Conservation (phyloP, 148 eudicot genomes). For the Diospyros kaki region DNA sequence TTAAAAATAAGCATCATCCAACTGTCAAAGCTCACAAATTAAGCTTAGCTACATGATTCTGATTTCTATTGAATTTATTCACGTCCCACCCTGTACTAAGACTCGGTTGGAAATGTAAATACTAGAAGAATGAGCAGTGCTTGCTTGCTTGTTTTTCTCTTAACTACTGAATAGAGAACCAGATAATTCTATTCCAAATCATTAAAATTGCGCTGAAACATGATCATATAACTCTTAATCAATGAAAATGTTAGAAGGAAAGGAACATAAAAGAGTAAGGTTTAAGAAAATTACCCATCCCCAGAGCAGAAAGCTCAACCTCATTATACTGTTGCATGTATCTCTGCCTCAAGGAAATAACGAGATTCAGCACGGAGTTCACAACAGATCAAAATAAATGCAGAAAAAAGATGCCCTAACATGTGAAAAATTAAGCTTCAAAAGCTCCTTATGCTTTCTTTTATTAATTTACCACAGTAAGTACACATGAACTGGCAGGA, state of each 20-base stretch:
- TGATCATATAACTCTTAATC: not conserved
- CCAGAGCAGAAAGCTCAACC: constrained; percentile 84
- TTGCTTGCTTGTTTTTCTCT: not conserved
- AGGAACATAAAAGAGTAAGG: not conserved
- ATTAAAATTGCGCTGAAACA: not conserved
- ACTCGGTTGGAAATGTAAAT: not conserved
- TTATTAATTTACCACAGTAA: too few relatives aligned
- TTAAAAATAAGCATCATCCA: too few relatives aligned
- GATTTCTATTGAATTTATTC: not conserved
- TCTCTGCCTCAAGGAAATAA: constrained; percentile 37
- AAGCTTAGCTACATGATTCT: not conserved
- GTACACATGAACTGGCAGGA: not conserved
- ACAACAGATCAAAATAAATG: not conserved
- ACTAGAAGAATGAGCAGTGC: not conserved
- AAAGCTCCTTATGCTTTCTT: not conserved
- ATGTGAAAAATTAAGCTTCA: not conserved
- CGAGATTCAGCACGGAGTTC: not conserved
- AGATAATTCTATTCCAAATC: not conserved
- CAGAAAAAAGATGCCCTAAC: not conserved
- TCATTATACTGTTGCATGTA: constrained; percentile 76
- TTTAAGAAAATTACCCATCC: constrained; percentile 55
- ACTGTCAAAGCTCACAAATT: not conserved
- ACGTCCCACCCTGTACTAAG: not conserved
- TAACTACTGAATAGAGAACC: not conserved
- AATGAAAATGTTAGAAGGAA: not conserved